Base-by-base conservation (phyloP, 352 stramenopile genomes). In the Lagenidium sp. region DNA sequence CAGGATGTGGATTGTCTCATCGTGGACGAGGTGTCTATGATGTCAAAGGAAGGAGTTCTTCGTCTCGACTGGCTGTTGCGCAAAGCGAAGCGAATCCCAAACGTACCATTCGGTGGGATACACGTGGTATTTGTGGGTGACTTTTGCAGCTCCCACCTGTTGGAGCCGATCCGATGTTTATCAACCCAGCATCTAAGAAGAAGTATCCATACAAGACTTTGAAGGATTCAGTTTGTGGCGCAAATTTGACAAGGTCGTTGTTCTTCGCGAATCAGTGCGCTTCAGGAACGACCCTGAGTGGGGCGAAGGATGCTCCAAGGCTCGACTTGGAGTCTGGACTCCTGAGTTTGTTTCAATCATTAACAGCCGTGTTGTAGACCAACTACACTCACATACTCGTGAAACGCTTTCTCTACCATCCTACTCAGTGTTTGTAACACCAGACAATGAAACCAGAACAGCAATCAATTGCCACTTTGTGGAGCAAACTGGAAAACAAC, bases 171-270 rank as follows among this genome's bases (percentile, higher is more conserved):
- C 36, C 36, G 6, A 4, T 41, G 6, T 41, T 41, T 20, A 21
- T 41, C 20, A 26, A 41, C 20, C 36, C 36, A 5, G n/a, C 19
- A 21, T n/a, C 15, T 4, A 41, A 41, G 20, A 5, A 32, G 15
- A 15, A 32, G 28, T 15, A 32, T 32, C 28, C 8, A 8, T 13
- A 32, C 15, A 32, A 8, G 28, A 32, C 8, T 15, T 13, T 15
- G 28, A 8, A 32, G 28, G 28, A 32, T 32, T 32, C 28, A 8
- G 15, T 13, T 32, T 32, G 28, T 32, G 28, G 28, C 28, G 15
- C 8, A 13, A 8, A 1, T 59, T 59, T 32, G 20, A 42, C 6
- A 53, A 42, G 15, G 26, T 66, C 1, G 28, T 53, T 18, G 22
- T 28, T n/a, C n/a, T n/a, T n/a, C n/a, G n/a, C n/a, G 28, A 32